A percentile compares a stretch with the other conserved stretches of the same genome.
These are phyloP conservation scores for Rhodotorula sp. DNA, from an alignment of 1,284 basidiomycete genomes.

Conservation along the genomic window DNA sequence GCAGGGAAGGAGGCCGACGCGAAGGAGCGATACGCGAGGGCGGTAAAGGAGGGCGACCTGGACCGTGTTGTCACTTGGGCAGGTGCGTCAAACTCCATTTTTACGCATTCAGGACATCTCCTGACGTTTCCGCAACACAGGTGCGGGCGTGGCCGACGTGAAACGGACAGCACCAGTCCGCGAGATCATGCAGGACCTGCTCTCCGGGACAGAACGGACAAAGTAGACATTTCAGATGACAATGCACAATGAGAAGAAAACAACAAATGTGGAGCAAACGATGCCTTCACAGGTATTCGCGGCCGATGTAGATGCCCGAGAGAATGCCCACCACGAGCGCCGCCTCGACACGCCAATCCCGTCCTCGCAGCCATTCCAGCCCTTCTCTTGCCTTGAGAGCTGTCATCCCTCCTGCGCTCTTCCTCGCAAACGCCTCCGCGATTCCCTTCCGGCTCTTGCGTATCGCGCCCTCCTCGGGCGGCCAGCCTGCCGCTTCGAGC, in stretches of 20 bases:
- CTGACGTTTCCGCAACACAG: background rate
- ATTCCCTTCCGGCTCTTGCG: constrained; percentile 4
- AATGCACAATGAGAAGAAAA: no score
- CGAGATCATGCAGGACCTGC: background rate
- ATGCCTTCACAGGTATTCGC: no score
- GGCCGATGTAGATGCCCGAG: no score
- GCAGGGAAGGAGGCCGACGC: background rate
- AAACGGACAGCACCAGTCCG: background rate
- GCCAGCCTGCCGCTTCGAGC: constrained; percentile 10
- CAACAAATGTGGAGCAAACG: no score
- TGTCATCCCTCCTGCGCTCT: no score
- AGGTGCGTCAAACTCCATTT: background rate
- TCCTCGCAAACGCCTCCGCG: background rate
- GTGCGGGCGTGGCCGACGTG: background rate
- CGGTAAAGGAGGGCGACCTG: constrained; percentile 1
- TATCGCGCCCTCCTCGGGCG: constrained; percentile 10
- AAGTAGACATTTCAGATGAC: no score
- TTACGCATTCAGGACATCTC: background rate
- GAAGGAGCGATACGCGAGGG: background rate
- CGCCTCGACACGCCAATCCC: no score
- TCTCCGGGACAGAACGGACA: no score
- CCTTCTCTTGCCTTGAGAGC: no score
- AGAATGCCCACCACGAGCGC: no score
- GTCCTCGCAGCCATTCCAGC: no score
- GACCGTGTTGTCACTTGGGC: constrained; percentile 7